Base-by-base conservation (phyloP, 768 basidiomycete species). In the Cystofilobasidium bisporidii region DNA sequence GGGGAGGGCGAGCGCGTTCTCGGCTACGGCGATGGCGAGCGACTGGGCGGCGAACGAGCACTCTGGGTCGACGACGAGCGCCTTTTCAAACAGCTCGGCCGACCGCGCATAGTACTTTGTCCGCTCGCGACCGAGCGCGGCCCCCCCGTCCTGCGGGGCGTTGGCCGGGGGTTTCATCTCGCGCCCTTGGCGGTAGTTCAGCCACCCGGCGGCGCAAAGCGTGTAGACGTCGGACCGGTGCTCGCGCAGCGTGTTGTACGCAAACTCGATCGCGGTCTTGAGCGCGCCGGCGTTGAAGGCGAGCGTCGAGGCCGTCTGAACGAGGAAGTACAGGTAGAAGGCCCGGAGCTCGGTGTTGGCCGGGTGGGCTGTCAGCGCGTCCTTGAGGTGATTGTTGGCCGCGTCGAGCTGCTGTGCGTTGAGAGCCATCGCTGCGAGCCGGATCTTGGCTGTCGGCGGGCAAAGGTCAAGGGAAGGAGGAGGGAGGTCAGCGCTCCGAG, bases 11-110 rank as follows among this genome's bases (percentile, higher is more conserved):
- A 98, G 78, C 0, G 87, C 86, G 76, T 94, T 91, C 75, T 99
- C 96, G 0, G 92, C 94, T 2, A 90, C 85, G 5, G 89, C 85
- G 71, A 98, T 97, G 0, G 93, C 96, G 11, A 99, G 81, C 2
- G 94, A 94, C 75, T 96, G 91, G 8, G 94, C 96, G 3, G 93
- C 96, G 69, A 91, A 85, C 1, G 91, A 91, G 76, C 91, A 96
- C 32, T 83, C 79, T 0, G 89, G 86, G 74, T 97, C 91, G 8
- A 91, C 72, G 58, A 84, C 83, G 40, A 99, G 78, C 0, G 93
- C 94, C 75, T 91, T 91, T 74, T 93, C 89, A 74, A 89, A 98
- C 71, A 90, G 89, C 76, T 96, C 92, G 1, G 90, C 90, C 3
- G 87, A 83, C 14, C 91, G 81, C 65, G 85, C 82, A 79, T 90